Evolutionary conservation across 345 rosid species (phyloP).

Genomic region (Leavenworthia alabamica): DNA sequence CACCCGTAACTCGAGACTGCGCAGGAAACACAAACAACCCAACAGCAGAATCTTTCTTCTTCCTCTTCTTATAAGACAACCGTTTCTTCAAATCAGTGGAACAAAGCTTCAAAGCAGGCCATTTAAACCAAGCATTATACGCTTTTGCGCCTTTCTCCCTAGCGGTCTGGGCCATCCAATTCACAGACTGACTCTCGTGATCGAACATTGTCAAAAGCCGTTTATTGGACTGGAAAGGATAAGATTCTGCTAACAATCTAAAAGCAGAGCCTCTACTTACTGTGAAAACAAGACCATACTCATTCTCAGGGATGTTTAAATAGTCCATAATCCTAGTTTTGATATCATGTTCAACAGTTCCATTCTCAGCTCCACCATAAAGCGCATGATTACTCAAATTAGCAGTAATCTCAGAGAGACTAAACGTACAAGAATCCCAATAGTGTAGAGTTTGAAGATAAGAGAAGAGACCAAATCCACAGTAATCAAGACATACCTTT

Average conservation of each 20-base stretch:
- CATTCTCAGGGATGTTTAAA: no score
- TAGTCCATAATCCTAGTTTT: slow-evolving; percentile 71
- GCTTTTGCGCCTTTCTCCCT: slow-evolving; percentile 82
- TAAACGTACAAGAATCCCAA: slow-evolving; percentile 72
- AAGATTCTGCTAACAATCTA: slow-evolving; percentile 69
- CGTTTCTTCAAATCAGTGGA: slow-evolving; percentile 75
- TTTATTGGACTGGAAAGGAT: slow-evolving; percentile 69
- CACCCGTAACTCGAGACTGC: slow-evolving; percentile 92
- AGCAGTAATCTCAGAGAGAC: slow-evolving; percentile 77
- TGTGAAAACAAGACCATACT: no score
- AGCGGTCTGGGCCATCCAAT: slow-evolving; percentile 84
- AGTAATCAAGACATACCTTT: slow-evolving; percentile 91
- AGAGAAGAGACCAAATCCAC: slow-evolving; percentile 87
- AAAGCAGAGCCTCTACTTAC: no score
- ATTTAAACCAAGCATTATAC: slow-evolving; percentile 81
- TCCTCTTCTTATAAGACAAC: no score
- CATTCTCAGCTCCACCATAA: slow-evolving; percentile 73
- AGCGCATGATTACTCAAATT: slow-evolving; percentile 81
- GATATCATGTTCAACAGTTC: slow-evolving; percentile 74
- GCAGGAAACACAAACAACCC: slow-evolving; percentile 96
- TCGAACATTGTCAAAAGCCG: slow-evolving; percentile 79
- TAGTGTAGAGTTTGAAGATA: slow-evolving; percentile 54
- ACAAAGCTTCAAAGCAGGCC: slow-evolving; percentile 79
- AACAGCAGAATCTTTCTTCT: slow-evolving; percentile 69
- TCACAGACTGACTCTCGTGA: slow-evolving; percentile 89